A percentile compares a stretch with the other conserved stretches of the same genome.
Evolutionary conservation across 768 basidiomycete species (phyloP).

Genomic region (Pleurotus ostreatus): DNA sequence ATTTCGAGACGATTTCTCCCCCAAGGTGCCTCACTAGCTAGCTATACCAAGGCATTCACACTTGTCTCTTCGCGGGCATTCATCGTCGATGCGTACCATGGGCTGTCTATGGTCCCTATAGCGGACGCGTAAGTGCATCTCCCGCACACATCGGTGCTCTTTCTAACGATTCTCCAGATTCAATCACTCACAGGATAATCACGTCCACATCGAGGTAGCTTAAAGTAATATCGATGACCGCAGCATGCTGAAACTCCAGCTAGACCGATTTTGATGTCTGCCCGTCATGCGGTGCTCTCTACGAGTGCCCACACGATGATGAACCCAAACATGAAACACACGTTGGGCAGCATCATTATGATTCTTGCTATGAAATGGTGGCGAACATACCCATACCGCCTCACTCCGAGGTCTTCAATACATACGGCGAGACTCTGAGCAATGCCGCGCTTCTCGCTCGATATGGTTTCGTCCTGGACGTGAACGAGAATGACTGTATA

Average conservation of each 20-base stretch:
- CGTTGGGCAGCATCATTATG: constrained; percentile 16
- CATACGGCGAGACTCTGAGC: constrained; percentile 62
- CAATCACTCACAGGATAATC: constrained; percentile 66
- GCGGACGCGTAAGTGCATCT: constrained; percentile 65
- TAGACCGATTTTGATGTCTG: constrained; percentile 78
- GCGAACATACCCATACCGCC: constrained; percentile 47
- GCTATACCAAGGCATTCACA: constrained; percentile 50
- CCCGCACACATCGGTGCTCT: constrained; percentile 10
- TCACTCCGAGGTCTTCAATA: constrained; percentile 66
- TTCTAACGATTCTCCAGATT: constrained; percentile 42
- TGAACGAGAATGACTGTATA: constrained; percentile 63
- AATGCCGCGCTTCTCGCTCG: constrained; percentile 65
- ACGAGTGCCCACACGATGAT: constrained; percentile 62
- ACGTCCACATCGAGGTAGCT: constrained; percentile 71
- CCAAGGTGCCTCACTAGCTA: constrained; percentile 23
- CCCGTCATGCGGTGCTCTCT: constrained; percentile 61
- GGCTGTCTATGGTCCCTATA: constrained; percentile 79
- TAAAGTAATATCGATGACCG: constrained; percentile 9
- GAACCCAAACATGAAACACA: not conserved
- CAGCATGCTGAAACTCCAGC: no score
- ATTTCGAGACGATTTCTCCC: constrained; percentile 20
- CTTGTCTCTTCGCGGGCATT: constrained; percentile 84
- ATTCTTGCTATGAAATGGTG: constrained; percentile 64
- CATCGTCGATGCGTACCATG: constrained; percentile 77
- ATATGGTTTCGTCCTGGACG: constrained; percentile 76